Conservation (phyloP, 768 basidiomycete species). For the Cystobasidium tubakii region DNA sequence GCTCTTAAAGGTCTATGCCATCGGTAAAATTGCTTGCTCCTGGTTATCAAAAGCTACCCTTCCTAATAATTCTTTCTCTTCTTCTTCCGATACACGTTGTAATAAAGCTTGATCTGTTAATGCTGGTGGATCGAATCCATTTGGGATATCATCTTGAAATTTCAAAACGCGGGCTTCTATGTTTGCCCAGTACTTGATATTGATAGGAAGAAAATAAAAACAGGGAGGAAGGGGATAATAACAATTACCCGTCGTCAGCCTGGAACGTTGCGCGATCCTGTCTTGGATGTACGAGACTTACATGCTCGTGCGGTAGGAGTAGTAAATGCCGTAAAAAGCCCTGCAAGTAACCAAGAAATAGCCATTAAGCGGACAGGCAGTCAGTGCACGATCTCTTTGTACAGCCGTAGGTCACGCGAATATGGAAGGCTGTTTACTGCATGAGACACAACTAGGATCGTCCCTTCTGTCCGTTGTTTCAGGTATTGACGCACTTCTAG, state of each 20-base stretch:
- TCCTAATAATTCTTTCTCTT: background rate
- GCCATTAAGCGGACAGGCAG: too few relatives aligned
- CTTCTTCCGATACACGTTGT: background rate
- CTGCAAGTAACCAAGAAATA: background rate
- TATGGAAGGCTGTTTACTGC: too few relatives aligned
- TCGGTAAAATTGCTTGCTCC: too few relatives aligned
- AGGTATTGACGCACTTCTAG: slow-evolving; percentile 4
- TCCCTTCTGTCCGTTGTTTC: background rate
- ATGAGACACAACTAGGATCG: background rate
- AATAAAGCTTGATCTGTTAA: background rate
- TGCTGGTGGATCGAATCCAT: background rate
- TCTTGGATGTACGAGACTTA: too few relatives aligned
- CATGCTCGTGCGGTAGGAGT: slow-evolving; percentile 7
- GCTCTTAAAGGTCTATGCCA: too few relatives aligned
- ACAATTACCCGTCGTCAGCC: background rate
- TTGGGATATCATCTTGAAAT: slow-evolving; percentile 6
- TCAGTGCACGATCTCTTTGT: too few relatives aligned
- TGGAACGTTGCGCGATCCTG: too few relatives aligned
- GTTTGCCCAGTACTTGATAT: background rate
- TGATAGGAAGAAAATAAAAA: background rate
- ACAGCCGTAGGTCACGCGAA: too few relatives aligned
- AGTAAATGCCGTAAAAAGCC: slow-evolving; percentile 20
- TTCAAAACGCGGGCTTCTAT: slow-evolving; percentile 4
- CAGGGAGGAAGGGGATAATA: background rate
- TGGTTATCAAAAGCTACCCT: background rate